A percentile compares a stretch with the other conserved stretches of the same genome.
Evolutionary conservation across 73 alveolate species (phyloP).

Genomic region (Paramecium caudatum): DNA sequence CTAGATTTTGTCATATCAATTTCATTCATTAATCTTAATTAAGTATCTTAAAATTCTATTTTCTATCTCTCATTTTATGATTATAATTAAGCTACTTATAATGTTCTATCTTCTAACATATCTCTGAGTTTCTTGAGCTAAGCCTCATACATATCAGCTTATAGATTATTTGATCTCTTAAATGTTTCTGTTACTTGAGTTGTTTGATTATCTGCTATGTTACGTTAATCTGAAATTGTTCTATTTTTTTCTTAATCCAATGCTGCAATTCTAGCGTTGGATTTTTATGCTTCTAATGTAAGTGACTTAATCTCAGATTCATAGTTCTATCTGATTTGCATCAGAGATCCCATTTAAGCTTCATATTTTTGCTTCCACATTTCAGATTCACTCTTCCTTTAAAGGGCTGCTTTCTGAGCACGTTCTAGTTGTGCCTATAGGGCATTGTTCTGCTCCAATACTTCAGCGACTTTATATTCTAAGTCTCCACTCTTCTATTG

Average conservation of each 20-base stretch:
- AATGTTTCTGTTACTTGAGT: neutral
- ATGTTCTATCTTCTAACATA: constrained; percentile 49
- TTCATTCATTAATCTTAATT: constrained; percentile 67
- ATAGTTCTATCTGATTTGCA: constrained; percentile 49
- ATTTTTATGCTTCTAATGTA: constrained; percentile 6
- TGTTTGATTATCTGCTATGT: constrained; percentile 2
- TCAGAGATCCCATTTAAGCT: constrained; percentile 18
- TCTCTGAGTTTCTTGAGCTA: constrained; percentile 53
- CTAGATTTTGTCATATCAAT: constrained; percentile 19
- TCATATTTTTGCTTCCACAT: constrained; percentile 69
- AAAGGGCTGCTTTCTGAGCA: constrained; percentile 43
- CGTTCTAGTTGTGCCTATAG: constrained; percentile 36
- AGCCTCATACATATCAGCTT: constrained; percentile 60
- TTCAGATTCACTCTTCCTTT: constrained; percentile 70
- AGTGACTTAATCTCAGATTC: constrained; percentile 51
- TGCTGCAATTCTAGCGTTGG: constrained; percentile 5
- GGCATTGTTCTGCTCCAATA: constrained; percentile 35
- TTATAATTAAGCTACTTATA: constrained; percentile 35
- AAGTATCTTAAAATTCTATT: constrained; percentile 6
- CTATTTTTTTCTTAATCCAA: constrained; percentile 37
- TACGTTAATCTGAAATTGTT: constrained; percentile 14
- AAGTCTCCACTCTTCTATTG: constrained; percentile 12
- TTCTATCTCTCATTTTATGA: constrained; percentile 44
- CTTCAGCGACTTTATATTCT: constrained; percentile 56
- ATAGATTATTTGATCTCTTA: constrained; percentile 13